Base-by-base conservation (phyloP, 768 basidiomycete species). In the Cyclocybe aegerita region DNA sequence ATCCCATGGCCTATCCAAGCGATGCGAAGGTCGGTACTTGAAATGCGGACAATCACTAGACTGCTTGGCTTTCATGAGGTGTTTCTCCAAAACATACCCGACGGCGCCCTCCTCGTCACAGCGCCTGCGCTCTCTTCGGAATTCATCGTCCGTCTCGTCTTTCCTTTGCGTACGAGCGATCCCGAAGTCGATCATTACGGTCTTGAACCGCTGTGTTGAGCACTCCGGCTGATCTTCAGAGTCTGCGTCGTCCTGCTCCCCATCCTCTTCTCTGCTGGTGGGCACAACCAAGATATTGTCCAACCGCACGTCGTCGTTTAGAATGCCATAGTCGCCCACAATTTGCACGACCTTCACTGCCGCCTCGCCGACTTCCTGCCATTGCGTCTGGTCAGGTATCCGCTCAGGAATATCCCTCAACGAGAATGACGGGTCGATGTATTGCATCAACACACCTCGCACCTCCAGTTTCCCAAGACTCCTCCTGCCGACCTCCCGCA, bases 21-120 rank as follows among this genome's bases (percentile, higher is more conserved):
- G 43, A 5, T 45, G 35, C 6, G 55, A 56, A 31, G 46, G 55
- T 31, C 39, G 45, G 37, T 48, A 56, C 34, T 49, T 42, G 45
- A 53, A 56, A 4, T 48, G 55, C 31, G 31, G 42, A 11, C 46
- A 42, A 11, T 45, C 39, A 12, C 17, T 11, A 11, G 31, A 29
- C 11, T 43, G 17, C 17, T 40, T 44, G 9, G 40, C 38, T 23
- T 46, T 52, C 45, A 42, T 43, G 32, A 53, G 45, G 14, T 50
- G 48, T 11, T 39, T 40, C 32, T 55, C 50, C 4, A 58, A 50
- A 8, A 55, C 51, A 39, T 49, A 55, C 8, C 57, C 57, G 23
- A 58, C 48, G 7, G 54, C 54, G n/a, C 57, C 54, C 33, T 58
- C 57, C 36, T 58, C 57, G 34, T 58, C 57, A 43, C 45, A 40